Evolutionary conservation across 139 green algal genomes (phyloP).

Genomic region (Chloropicon primus): DNA sequence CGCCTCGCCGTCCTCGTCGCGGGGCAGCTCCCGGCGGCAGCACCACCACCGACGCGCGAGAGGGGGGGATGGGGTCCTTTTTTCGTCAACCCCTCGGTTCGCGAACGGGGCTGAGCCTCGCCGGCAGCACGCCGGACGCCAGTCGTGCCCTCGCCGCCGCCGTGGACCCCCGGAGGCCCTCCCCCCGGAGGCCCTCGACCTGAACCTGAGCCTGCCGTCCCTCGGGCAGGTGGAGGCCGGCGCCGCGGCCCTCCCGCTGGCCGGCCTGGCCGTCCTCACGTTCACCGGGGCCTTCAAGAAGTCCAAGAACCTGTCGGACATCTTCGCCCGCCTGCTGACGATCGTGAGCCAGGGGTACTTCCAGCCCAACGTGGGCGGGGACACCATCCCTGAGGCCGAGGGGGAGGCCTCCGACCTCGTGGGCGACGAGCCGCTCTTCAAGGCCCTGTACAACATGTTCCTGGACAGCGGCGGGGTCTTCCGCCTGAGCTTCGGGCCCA

Average conservation of each 20-base stretch:
- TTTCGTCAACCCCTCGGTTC: no score
- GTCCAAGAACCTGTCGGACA: constrained; percentile 53
- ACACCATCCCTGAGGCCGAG: constrained; percentile 69
- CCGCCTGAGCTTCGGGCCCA: constrained; percentile 95
- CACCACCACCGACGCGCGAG: no score
- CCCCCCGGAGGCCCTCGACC: not conserved
- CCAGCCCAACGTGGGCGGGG: constrained; percentile 64
- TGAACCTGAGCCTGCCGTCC: not conserved
- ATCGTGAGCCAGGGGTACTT: constrained; percentile 60
- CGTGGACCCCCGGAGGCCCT: not conserved
- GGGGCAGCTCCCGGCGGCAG: no score
- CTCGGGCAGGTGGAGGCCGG: not conserved
- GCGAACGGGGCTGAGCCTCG: no score
- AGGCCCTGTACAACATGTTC: constrained; percentile 83
- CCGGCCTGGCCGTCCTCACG: not conserved
- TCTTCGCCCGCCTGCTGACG: constrained; percentile 59
- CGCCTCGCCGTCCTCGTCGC: no score
- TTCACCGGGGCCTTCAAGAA: not conserved
- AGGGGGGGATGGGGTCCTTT: no score
- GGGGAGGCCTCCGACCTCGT: constrained; percentile 78
- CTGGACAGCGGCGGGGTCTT: constrained; percentile 78
- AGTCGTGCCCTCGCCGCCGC: no score
- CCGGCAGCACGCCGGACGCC: no score
- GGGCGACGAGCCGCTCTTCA: constrained; percentile 82
- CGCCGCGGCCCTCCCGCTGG: not conserved